Base-by-base conservation (phyloP, 1,139 yeast species). In the Hyphopichia khmerensis region DNA sequence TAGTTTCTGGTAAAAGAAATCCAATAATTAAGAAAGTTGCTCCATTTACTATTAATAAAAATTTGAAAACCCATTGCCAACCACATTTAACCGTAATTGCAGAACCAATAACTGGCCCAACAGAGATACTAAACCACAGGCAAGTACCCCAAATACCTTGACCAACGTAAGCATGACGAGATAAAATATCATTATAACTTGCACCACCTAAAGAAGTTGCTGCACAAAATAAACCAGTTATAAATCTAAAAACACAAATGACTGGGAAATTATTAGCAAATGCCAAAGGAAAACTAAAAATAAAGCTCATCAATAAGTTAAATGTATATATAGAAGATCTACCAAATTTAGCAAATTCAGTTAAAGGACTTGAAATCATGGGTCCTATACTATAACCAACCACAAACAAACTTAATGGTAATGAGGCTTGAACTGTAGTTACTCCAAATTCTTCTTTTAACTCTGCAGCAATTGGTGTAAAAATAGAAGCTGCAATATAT, bases 21-120 rank as follows among this genome's bases (percentile, higher is more conserved):
- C 58, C 36, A 42, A 77, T 55, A 0, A 73, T 17, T 1, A 65
- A 9, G 5, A 72, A 56, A 1, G 68, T 43, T 2, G 64, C 40
- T 8, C 65, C 76, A 38, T 72, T 55, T 15, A 71, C 44, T 39
- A 76, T 64, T 34, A 65, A 45, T 48, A 67, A 46, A 38, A 73
- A 62, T 79, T 80, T 75, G 46, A 71, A 72, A 3, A 70, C 62
- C 67, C 74, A 65, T 55, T 79, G 62, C 80, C 80, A 76, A 24
- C 47, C 60, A 10, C 53, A 49, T 36, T 52, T 51, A 8, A 53
- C 58, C 9, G 54, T 51, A 33, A 66, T 47, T 10, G 55, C 60
- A 8, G 62, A 45, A 2, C 70, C 71, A 38, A 67, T 50, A 24
- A 66, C 55, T 2, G 72, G 72, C 23, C 24, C 24, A 13, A 13